Evolutionary conservation across 2,329 filamentous ascomycete genomes (phyloP), one percentile per base, ranked within the genome.

Genomic region (Fusarium penzigii): DNA sequence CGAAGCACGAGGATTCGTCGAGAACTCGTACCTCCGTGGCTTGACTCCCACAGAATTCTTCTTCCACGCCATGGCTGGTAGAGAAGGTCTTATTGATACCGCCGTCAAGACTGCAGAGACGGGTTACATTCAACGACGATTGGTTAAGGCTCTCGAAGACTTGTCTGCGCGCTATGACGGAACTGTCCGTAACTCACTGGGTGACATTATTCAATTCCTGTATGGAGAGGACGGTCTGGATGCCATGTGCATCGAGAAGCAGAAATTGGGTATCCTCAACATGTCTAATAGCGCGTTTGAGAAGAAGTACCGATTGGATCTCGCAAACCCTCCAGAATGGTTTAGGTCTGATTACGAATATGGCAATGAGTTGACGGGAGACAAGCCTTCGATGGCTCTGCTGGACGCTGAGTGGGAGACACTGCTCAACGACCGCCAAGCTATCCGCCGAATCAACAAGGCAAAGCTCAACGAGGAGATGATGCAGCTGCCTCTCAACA

Each of bases 1-100:
- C 11, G 92, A 97, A 70, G 93, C 94, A 42, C 88, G 94, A 77
- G 94, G 94, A 40, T 99, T 99, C 68, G 94, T 99, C 17, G 94
- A 99, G 74, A 99, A 99, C 75, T 99, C 94, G 0, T 99, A 99
- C 66, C 84, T 99, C 12, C 90, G 94, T 78, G 94, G 94, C 50
- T 78, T 99, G 53, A 99, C 95, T 1, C 94, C 94, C 0, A 88
- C 90, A 1, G 94, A 99, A 65, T 99, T 99, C 77, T 99, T 97
- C 79, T 99, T 99, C 82, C 94, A 99, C 83, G 94, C 94, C 69
- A 99, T 99, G 94, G 94, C 94, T 80, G 94, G 94, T 91, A 87
- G 94, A 79, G 94, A 99, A 76, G 94, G 94, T 96, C 82, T 99
- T 49, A 99, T 99, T 65, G 94, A 99, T 82, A 99, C 94, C 47